Conservation (phyloP, 1,284 basidiomycete genomes). For the Ganoderma sinense region DNA sequence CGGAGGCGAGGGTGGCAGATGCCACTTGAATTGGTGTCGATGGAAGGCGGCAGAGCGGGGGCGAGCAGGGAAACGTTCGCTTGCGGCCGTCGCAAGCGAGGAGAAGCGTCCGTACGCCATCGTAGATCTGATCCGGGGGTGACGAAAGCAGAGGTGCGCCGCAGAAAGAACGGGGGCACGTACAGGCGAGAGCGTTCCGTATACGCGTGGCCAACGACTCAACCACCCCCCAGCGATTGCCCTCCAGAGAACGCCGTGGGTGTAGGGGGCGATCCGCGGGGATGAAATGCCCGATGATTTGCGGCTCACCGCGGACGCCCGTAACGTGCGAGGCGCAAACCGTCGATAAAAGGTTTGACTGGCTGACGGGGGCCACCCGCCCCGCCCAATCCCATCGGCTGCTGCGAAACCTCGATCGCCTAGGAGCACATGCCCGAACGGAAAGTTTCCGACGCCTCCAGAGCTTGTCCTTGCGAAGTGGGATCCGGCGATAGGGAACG, state of each 20-base stretch:
- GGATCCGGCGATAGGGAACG: background rate
- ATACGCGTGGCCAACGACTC: background rate
- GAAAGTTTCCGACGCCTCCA: background rate
- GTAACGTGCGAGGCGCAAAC: background rate
- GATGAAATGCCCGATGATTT: background rate
- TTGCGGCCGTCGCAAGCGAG: background rate
- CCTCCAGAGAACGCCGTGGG: constrained; percentile 2
- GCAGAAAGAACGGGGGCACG: background rate
- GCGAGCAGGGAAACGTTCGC: background rate
- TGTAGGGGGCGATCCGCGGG: background rate
- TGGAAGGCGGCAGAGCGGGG: background rate
- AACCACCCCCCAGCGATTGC: background rate
- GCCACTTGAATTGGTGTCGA: no score
- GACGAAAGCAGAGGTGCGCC: background rate
- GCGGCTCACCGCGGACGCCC: background rate
- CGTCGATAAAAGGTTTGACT: background rate
- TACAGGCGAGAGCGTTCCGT: background rate
- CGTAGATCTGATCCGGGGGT: background rate
- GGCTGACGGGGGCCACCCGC: background rate
- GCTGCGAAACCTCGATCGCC: background rate
- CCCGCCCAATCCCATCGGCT: background rate
- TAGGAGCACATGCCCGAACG: background rate
- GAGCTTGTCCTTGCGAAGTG: background rate
- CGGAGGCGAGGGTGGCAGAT: background rate
- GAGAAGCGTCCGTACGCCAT: background rate